A percentile compares a stretch with the other conserved stretches of the same genome.
Conservation (phyloP, 352 stramenopile species). For the Phytopythium cucurbitacearum region DNA sequence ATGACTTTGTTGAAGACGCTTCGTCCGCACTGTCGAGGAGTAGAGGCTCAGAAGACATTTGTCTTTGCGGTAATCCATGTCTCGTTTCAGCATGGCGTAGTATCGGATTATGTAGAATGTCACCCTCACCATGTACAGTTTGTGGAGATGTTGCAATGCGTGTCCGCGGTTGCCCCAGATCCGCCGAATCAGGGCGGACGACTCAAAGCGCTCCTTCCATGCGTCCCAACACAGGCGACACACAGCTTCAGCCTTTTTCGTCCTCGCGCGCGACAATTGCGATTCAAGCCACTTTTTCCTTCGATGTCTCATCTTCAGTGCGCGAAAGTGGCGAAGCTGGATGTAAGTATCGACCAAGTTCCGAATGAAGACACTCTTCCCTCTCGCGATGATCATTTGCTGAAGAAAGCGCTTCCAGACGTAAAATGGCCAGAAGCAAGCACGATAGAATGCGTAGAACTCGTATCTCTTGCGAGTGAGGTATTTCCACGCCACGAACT, state of each 20-base stretch:
- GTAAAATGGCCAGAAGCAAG: conserved; percentile 78
- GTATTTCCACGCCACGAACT: conserved; percentile 65
- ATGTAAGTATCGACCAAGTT: conserved; percentile 56
- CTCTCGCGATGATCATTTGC: conserved; percentile 55
- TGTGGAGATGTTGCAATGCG: conserved; percentile 50
- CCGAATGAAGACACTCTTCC: conserved; percentile 52
- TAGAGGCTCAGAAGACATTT: conserved; percentile 27
- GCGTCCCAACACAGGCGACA: conserved; percentile 21
- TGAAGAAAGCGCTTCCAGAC: conserved; percentile 75
- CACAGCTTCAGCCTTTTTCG: conserved; percentile 16
- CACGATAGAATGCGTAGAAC: conserved; percentile 53
- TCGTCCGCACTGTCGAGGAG: conserved; percentile 3
- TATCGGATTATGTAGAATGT: conserved; percentile 59
- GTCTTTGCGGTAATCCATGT: conserved; percentile 35
- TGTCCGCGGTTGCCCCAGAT: conserved; percentile 45
- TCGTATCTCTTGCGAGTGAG: conserved; percentile 39
- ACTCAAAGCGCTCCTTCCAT: conserved; percentile 26
- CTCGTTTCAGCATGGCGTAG: conserved; percentile 47
- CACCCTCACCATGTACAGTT: conserved; percentile 51
- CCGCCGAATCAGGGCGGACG: conserved; percentile 21
- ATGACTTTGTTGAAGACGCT: background rate
- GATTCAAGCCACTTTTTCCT: conserved; percentile 23
- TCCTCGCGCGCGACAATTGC: conserved; percentile 21
- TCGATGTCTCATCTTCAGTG: conserved; percentile 27
- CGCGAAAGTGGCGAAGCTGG: conserved; percentile 50